phyloP scores from a whole-genome alignment of 805 yeast species.

The Ogataea nitratoaversa region DNA sequence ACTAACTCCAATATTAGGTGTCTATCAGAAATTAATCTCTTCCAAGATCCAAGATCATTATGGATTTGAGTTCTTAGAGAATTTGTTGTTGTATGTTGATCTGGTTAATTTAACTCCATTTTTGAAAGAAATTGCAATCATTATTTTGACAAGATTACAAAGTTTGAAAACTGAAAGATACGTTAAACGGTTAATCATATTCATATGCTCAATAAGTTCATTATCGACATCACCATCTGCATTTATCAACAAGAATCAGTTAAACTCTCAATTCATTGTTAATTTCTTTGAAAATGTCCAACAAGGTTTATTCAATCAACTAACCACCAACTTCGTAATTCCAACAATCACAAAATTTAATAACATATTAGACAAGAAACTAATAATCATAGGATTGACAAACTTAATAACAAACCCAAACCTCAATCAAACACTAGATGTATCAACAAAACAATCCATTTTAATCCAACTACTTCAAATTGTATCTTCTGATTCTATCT shows the following conservation, averaged over 20 bases:
- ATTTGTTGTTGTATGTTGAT: constrained; percentile 57
- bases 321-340: constrained; percentile 44
- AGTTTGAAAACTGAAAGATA: constrained; percentile 78
- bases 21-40: constrained; percentile 89
- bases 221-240: constrained; percentile 27
- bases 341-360: constrained; percentile 43
- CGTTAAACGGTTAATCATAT: constrained; percentile 64
- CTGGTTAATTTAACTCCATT: constrained; percentile 45
- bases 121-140: constrained; percentile 66
- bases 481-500: constrained; percentile 31
- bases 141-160: constrained; percentile 78
- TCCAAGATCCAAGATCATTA: constrained; percentile 74
- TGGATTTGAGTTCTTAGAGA: constrained; percentile 82
- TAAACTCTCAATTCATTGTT: constrained; percentile 45
- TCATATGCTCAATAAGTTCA: constrained; percentile 39
- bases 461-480: constrained; percentile 39
- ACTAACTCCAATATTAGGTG: constrained; percentile 83
- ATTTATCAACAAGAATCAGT: constrained; percentile 20
- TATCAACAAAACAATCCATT: constrained; percentile 38
- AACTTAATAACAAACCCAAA: constrained; percentile 38
- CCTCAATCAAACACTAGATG: constrained; percentile 36
- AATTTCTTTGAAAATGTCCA: constrained; percentile 72
- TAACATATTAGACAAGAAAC: constrained; percentile 39
- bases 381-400: constrained; percentile 46
- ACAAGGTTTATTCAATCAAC: constrained; percentile 49